A percentile compares a stretch with the other conserved stretches of the same genome.
These are phyloP conservation scores for Rhodotorula taiwanensis DNA, from an alignment of 768 basidiomycete genomes.

Conservation along the genomic window DNA sequence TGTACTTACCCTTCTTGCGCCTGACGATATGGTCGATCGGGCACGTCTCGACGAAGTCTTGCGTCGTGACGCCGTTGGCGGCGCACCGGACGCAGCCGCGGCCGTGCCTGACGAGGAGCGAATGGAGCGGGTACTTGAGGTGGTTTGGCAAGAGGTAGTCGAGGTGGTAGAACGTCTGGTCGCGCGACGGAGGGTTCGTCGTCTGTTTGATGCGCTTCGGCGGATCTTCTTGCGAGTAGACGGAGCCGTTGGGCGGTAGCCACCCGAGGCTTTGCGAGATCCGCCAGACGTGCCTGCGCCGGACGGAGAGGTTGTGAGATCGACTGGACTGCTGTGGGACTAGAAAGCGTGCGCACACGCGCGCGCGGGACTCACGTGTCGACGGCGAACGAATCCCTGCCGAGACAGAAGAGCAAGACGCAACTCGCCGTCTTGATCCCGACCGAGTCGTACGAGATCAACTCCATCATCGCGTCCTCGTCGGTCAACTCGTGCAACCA, in stretches of 20 bases:
- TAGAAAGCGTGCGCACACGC: too few relatives aligned
- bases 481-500: conserved; percentile 34
- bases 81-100: conserved; percentile 37
- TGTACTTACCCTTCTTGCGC: conserved; percentile 3
- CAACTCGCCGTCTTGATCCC: conserved; percentile 38
- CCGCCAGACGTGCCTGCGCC: conserved; percentile 40
- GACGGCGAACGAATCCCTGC: conserved; percentile 39
- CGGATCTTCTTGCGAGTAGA: conserved; percentile 9
- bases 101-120: conserved; percentile 38
- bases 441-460: conserved; percentile 36
- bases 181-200: conserved; percentile 1
- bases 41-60: conserved; percentile 25
- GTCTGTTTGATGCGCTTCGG: background rate
- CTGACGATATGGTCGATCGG: conserved; percentile 28
- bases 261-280: conserved; percentile 38
- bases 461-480: conserved; percentile 36
- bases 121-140: conserved; percentile 38
- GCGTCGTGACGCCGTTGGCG: conserved; percentile 35
- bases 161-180: conserved; percentile 30
- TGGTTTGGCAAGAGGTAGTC: conserved; percentile 21
- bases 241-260: conserved; percentile 32
- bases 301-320: too few relatives aligned
- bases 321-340: too few relatives aligned
- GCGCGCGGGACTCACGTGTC: conserved; percentile 34
- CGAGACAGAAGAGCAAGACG: conserved; percentile 40